These are phyloP conservation scores for Solanum sejunctum DNA, from an alignment of 257 asterid genomes.

Conservation along the genomic window DNA sequence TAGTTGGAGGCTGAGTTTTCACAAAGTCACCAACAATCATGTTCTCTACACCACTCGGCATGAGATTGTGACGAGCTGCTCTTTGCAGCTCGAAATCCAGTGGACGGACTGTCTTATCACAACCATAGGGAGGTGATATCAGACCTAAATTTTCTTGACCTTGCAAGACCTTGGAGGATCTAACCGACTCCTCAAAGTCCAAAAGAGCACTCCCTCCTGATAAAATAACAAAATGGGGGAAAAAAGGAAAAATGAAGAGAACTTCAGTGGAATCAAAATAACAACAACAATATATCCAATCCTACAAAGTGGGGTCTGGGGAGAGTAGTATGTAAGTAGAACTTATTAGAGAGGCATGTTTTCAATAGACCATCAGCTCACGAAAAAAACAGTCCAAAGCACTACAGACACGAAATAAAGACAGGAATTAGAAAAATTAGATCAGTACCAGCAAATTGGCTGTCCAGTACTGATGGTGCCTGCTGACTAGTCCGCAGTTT, in stretches of 20 bases:
- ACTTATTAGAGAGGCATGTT: background rate
- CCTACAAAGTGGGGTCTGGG: background rate
- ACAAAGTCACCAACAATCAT: conserved; percentile 31
- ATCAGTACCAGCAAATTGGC: conserved; percentile 45
- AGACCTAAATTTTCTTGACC: conserved; percentile 95
- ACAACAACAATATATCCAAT: background rate
- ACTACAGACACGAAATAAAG: background rate
- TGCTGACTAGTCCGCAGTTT: conserved; percentile 56
- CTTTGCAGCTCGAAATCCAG: conserved; percentile 50
- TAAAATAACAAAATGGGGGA: background rate
- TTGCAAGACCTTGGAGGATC: conserved; percentile 99
- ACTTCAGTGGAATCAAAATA: background rate
- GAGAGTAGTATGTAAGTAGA: background rate
- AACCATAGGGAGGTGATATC: conserved; percentile 46
- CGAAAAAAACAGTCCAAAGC: background rate
- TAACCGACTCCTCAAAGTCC: conserved; percentile 83
- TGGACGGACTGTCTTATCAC: conserved; percentile 56
- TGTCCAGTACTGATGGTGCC: conserved; percentile 36
- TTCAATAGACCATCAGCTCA: background rate
- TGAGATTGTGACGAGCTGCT: conserved; percentile 27
- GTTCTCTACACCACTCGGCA: conserved; percentile 38
- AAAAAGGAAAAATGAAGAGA: background rate
- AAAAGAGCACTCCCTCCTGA: conserved; percentile 63
- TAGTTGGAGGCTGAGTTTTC: conserved; percentile 46
- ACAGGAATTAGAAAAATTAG: conserved; percentile 4